phyloP scores from a whole-genome alignment of 805 yeast species.

The Metschnikowia dekortorum region DNA sequence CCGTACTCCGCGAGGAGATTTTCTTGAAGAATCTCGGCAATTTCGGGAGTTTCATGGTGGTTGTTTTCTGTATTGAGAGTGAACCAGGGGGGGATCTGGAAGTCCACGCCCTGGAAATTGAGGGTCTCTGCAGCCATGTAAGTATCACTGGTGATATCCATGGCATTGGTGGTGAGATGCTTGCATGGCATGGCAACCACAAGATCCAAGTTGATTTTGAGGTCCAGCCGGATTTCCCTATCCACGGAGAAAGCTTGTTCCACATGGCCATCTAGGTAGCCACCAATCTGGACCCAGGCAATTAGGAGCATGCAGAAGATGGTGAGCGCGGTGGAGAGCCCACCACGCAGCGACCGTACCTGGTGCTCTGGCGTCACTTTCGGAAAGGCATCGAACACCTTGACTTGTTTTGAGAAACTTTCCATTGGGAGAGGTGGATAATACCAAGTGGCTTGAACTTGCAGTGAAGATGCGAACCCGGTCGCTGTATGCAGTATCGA shows the following conservation, averaged over 20 bases:
- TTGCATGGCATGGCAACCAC: slow-evolving; percentile 83
- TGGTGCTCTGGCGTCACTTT: slow-evolving; percentile 51
- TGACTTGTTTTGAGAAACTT: slow-evolving; percentile 34
- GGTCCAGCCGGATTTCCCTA: slow-evolving; percentile 47
- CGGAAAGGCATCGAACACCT: slow-evolving; percentile 45
- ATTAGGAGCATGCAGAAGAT: slow-evolving; percentile 60
- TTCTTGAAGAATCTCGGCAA: slow-evolving; percentile 63
- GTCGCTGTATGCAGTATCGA: neutral
- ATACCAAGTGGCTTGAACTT: slow-evolving; percentile 1
- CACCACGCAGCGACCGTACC: slow-evolving; percentile 74
- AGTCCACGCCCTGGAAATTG: slow-evolving; percentile 60
- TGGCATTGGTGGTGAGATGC: slow-evolving; percentile 65
- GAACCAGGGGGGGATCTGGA: slow-evolving; percentile 50
- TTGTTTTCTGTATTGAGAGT: slow-evolving; percentile 43
- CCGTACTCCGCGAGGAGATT: slow-evolving; percentile 64
- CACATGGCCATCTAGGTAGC: slow-evolving; percentile 74
- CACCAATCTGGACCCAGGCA: slow-evolving; percentile 81
- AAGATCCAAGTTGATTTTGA: slow-evolving; percentile 73
- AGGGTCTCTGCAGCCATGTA: slow-evolving; percentile 74
- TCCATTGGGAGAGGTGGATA: slow-evolving; percentile 24
- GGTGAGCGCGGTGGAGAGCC: slow-evolving; percentile 63
- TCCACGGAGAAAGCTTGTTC: slow-evolving; percentile 79
- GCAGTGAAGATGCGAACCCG: neutral
- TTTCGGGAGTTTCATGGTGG: slow-evolving; percentile 52
- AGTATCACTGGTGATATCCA: slow-evolving; percentile 74